Evolutionary conservation across 768 basidiomycete genomes (phyloP), one percentile per base, ranked within the genome.

Genomic region (Boletus subparvulus): DNA sequence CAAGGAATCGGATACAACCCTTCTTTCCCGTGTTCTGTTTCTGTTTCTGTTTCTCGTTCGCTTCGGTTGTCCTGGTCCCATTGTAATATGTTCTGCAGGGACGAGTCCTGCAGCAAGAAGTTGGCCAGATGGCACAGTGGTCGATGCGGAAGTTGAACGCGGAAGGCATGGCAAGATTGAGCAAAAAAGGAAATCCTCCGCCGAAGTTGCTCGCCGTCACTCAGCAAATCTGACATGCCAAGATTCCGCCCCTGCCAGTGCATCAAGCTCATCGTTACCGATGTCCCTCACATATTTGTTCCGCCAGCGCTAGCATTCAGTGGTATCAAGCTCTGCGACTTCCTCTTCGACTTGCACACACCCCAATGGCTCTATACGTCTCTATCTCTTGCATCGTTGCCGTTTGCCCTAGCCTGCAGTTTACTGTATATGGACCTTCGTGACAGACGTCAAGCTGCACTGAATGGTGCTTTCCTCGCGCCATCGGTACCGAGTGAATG

Each of bases 21-120:
- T 77, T 75, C 82, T 75, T 60, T 83, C 83, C 17, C 83, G 74
- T 64, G 84, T 84, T 58, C 83, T 75, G 64, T 85, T 84, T 58
- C 83, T 75, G 35, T 70, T 77, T 47, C 82, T 69, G 69, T 80
- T 83, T 62, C 79, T 74, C 17, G 77, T 62, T 47, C 33, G 61
- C 49, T 75, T 67, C 10, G 30, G 67, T 56, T 72, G 72, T 55
- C 65, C 68, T 39, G 70, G 63, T 14, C 73, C 63, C 70, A 69
- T 49, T 37, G 35, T 45, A 11, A n/a, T 12, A 14, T 21, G 37
- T n/a, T 24, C 13, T 35, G 33, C 33, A 35, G 13, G 12, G 30
- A 30, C 28, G 1, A 28, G 26, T 30, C 1, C 30, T 30, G 30
- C 9, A 8, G 30, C 30, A 30, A 7, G 30, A 26, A 26, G 26